Percentiles rank a stretch among this genome's conserved stretches.
Conservation (phyloP, 2,329 filamentous ascomycete species). For the Harringtonia lauricola region DNA sequence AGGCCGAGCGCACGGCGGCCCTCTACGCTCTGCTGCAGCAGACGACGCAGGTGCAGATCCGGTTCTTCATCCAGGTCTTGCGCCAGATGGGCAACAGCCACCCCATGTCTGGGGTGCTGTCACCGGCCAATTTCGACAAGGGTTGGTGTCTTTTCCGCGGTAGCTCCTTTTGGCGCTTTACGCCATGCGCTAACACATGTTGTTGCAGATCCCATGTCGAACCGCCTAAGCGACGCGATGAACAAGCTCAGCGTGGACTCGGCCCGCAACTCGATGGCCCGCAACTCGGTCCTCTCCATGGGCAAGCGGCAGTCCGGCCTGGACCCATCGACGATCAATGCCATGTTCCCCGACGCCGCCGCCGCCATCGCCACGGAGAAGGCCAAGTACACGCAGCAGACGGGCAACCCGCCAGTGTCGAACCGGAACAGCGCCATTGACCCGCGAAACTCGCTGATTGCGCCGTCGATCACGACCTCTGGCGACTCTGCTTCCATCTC, state of each 20-base stretch:
- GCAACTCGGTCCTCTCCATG: conserved; percentile 65
- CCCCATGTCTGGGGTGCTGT: conserved; percentile 91
- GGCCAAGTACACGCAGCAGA: conserved; percentile 93
- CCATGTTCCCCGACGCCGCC: conserved; percentile 97
- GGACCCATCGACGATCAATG: conserved; percentile 86
- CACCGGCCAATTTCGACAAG: conserved; percentile 93
- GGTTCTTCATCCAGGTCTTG: conserved; percentile 97
- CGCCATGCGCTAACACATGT: conserved; percentile 11
- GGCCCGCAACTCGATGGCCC: conserved; percentile 74
- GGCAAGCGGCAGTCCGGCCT: conserved; percentile 91
- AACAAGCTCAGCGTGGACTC: conserved; percentile 83
- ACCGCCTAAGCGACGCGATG: conserved; percentile 92
- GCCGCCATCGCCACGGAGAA: conserved; percentile 98
- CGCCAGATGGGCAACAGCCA: conserved; percentile 99
- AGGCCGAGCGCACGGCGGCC: conserved; percentile 90
- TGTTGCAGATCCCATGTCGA: conserved; percentile 81
- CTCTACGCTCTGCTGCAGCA: conserved; percentile 93
- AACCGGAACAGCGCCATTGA: conserved; percentile 87
- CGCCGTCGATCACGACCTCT: conserved; percentile 63
- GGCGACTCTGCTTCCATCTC: conserved; percentile 50
- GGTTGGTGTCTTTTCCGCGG: conserved; percentile 34
- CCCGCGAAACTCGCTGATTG: conserved; percentile 61
- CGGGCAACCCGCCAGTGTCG: conserved; percentile 77
- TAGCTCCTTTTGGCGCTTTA: background rate
- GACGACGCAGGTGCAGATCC: conserved; percentile 96